Base-by-base conservation (phyloP, 2,329 filamentous ascomycete species). In the Neurospora sp. region DNA sequence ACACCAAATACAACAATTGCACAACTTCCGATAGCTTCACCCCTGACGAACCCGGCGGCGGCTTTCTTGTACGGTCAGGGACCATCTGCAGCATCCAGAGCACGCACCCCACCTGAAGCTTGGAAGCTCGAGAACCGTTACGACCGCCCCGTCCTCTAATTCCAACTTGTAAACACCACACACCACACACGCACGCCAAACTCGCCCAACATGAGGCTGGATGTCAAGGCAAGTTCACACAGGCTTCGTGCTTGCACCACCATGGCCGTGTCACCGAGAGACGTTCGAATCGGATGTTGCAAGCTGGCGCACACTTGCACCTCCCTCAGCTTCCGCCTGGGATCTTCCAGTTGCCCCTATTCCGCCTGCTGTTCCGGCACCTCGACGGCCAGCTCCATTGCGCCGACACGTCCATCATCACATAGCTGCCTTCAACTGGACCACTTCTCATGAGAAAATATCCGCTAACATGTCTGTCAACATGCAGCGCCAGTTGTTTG, bases 401-500 rank as follows among this genome's bases (percentile, higher is more conserved):
- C 52, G 52, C 52, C 52, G 28, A 62, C 52, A 62, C 52, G 52
- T 62, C 52, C 52, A 36, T 62, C 28, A 36, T 36, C 52, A 62
- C 52, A 62, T 36, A 17, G 13, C 52, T 62, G 52, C 23, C 52
- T 62, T 7, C 23, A 33, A 62, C 52, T 62, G 52, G 23, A 10
- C 23, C 28, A 62, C 15, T 15, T 62, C 28, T 62, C 8, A 36
- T 62, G n/a, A 38, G 36, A 38, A 43, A 68, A 43, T 4, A 62
- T n/a, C 66, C 71, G 74, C 75, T 77, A 74, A 77, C 73, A 76
- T 74, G 73, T 28, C 38, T 66, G 33, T 71, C 66, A 71, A 73
- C 38, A 38, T 73, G 72, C 73, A 77, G 76, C 75, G 76, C 70
- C 76, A 77, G 73, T 73, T 77, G 43, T 76, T 76, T 73, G 74